Evolutionary conservation across 2,329 filamentous ascomycete genomes (phyloP).

Genomic region (Alternaria solani): DNA sequence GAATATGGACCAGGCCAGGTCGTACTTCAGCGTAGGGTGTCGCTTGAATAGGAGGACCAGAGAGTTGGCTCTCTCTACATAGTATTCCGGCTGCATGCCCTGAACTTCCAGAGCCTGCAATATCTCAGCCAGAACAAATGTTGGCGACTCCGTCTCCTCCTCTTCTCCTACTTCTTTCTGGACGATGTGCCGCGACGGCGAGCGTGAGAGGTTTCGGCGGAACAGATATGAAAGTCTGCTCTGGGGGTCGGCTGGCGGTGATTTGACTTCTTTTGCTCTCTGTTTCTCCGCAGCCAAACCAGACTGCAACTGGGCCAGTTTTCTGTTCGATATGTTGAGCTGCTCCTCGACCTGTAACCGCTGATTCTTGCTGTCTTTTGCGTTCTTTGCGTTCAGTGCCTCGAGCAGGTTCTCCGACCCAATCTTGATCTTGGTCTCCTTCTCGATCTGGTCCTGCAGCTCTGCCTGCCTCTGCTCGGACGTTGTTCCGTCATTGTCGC

Average conservation of each 20-base stretch:
- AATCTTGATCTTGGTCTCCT: conserved; percentile 97
- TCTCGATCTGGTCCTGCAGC: conserved; percentile 85
- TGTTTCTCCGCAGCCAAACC: conserved; percentile 68
- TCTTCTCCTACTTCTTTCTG: conserved; percentile 71
- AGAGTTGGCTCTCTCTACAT: conserved; percentile 89
- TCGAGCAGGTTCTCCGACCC: conserved; percentile 98
- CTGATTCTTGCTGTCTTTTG: conserved; percentile 86
- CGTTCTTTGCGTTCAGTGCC: conserved; percentile 91
- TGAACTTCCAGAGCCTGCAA: conserved; percentile 88
- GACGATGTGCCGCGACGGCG: conserved; percentile 56
- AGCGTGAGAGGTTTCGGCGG: conserved; percentile 62
- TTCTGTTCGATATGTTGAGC: conserved; percentile 84
- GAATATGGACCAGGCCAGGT: conserved; percentile 95
- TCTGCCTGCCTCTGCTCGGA: conserved; percentile 77
- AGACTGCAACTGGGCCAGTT: conserved; percentile 66
- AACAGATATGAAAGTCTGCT: conserved; percentile 67
- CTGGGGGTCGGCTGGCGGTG: conserved; percentile 55
- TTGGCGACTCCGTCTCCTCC: conserved; percentile 80
- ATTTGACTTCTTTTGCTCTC: conserved; percentile 63
- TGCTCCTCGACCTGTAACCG: conserved; percentile 73
- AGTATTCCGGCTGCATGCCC: conserved; percentile 91
- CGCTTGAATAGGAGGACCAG: conserved; percentile 97
- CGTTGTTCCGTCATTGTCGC: conserved; percentile 67
- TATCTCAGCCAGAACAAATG: conserved; percentile 87
- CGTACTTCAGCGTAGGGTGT: conserved; percentile 92